phyloP scores from a whole-genome alignment of 768 basidiomycete species.

The Jaapia argillacea region DNA sequence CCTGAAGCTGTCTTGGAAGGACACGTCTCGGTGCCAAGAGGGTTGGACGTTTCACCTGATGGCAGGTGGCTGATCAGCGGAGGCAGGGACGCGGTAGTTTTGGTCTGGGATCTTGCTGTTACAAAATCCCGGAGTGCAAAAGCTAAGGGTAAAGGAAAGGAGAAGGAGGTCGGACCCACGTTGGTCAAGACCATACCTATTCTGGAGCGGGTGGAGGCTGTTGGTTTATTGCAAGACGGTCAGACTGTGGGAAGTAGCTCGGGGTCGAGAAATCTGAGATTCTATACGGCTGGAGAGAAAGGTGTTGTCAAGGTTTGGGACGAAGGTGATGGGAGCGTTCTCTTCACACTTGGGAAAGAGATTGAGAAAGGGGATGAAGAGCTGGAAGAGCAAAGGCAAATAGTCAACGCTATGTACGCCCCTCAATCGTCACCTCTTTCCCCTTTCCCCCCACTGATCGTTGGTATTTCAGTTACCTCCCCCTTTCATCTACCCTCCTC shows the following conservation, averaged over 20 bases:
- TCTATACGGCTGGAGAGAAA: conserved; percentile 90
- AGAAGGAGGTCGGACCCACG: conserved; percentile 37
- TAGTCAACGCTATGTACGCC: conserved; percentile 73
- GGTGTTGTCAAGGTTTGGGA: conserved; percentile 86
- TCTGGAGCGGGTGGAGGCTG: conserved; percentile 80
- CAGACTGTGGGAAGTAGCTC: conserved; percentile 33
- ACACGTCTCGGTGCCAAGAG: conserved; percentile 90
- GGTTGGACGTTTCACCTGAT: conserved; percentile 75
- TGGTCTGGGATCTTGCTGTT: conserved; percentile 79
- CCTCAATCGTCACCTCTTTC: not conserved
- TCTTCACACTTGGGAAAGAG: conserved; percentile 49
- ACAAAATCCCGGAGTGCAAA: conserved; percentile 14
- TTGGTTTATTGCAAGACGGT: conserved; percentile 59
- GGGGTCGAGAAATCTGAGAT: conserved; percentile 34
- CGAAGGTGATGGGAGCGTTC: conserved; percentile 48
- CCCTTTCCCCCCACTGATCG: conserved; percentile 4
- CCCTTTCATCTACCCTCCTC: conserved; percentile 51
- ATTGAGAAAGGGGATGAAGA: conserved; percentile 35
- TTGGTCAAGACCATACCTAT: conserved; percentile 74
- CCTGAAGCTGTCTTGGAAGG: conserved; percentile 84
- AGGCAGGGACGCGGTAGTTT: conserved; percentile 85
- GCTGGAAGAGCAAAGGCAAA: conserved; percentile 77
- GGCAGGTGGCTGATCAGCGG: conserved; percentile 88
- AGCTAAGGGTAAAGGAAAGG: conserved; percentile 37
- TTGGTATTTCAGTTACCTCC: conserved; percentile 67